Evolutionary conservation across 352 stramenopile species (phyloP).

Genomic region (Phytopythium montanum): DNA sequence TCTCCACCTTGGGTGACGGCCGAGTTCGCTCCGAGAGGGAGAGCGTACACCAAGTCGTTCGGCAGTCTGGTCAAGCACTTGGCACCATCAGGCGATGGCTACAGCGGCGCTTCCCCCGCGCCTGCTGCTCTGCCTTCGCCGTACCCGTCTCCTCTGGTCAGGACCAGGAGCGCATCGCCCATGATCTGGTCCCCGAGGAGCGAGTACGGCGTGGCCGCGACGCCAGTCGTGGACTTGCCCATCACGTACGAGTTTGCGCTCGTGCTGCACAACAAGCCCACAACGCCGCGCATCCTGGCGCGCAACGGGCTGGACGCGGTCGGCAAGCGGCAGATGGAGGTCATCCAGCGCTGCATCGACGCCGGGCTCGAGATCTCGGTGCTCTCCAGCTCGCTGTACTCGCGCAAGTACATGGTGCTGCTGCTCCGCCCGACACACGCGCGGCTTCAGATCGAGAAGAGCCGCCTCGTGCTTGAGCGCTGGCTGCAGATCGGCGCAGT

Average conservation of each 20-base stretch:
- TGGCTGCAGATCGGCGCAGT: conserved; percentile 86
- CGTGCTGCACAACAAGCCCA: conserved; percentile 81
- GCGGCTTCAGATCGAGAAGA: conserved; percentile 78
- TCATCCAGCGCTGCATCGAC: conserved; percentile 71
- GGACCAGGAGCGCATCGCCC: conserved; percentile 39
- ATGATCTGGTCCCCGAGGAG: conserved; percentile 75
- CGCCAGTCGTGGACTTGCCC: conserved; percentile 39
- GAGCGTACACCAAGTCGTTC: conserved; percentile 78
- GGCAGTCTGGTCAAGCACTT: conserved; percentile 81
- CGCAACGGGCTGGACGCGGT: conserved; percentile 70
- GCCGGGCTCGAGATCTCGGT: conserved; percentile 75
- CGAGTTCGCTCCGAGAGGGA: conserved; percentile 31
- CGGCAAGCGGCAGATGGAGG: conserved; percentile 69
- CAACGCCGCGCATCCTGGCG: conserved; percentile 65
- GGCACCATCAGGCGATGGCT: conserved; percentile 36
- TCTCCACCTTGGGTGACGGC: conserved; percentile 22
- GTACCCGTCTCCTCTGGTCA: conserved; percentile 38
- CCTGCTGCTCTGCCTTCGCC: conserved; percentile 24
- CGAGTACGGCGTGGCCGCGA: conserved; percentile 29
- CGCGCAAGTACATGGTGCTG: conserved; percentile 78
- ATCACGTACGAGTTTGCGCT: conserved; percentile 86
- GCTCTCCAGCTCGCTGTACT: conserved; percentile 78
- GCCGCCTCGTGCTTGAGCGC: conserved; percentile 69
- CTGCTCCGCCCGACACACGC: conserved; percentile 56
- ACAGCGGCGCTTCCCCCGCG: conserved; percentile 9